Conservation (phyloP, 768 basidiomycete genomes). For the Suillus fuscotomentosus region DNA sequence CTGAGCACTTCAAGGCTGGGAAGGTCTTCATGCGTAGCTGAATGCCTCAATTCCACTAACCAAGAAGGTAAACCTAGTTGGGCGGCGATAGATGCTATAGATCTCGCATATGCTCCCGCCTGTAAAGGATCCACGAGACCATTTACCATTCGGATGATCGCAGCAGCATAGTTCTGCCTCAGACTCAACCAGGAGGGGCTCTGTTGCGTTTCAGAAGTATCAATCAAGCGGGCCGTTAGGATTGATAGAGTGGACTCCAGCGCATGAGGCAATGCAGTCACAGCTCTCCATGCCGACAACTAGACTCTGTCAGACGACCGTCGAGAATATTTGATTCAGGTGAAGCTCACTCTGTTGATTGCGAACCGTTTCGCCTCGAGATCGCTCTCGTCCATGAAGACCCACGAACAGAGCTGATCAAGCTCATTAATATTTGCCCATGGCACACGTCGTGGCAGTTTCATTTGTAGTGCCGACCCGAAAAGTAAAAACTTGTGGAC, state of each 20-base stretch:
- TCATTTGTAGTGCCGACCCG: constrained; percentile 39
- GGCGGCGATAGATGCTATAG: constrained; percentile 84
- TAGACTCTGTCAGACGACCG: constrained; percentile 26
- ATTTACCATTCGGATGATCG: constrained; percentile 89
- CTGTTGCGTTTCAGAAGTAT: constrained; percentile 29
- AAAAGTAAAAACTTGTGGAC: background rate
- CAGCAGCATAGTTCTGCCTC: constrained; percentile 77
- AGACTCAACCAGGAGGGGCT: constrained; percentile 44
- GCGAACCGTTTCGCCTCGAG: constrained; percentile 54
- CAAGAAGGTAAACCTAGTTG: constrained; percentile 85
- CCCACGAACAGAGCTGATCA: constrained; percentile 73
- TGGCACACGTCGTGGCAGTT: constrained; percentile 76
- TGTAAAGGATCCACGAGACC: constrained; percentile 95
- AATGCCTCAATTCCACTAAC: constrained; percentile 92
- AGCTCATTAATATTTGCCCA: constrained; percentile 72
- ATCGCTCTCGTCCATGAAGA: constrained; percentile 66
- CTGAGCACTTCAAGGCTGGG: constrained; percentile 80
- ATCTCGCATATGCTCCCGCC: constrained; percentile 82
- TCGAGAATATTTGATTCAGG: background rate
- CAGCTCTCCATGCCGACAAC: constrained; percentile 80
- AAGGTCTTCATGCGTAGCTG: constrained; percentile 93
- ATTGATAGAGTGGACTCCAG: constrained; percentile 71
- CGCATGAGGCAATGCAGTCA: constrained; percentile 76
- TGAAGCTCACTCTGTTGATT: constrained; percentile 57
- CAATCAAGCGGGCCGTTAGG: constrained; percentile 58